Conservation (phyloP, 495 filamentous ascomycete genomes). For the Pseudomonodictys pantanalensis region DNA sequence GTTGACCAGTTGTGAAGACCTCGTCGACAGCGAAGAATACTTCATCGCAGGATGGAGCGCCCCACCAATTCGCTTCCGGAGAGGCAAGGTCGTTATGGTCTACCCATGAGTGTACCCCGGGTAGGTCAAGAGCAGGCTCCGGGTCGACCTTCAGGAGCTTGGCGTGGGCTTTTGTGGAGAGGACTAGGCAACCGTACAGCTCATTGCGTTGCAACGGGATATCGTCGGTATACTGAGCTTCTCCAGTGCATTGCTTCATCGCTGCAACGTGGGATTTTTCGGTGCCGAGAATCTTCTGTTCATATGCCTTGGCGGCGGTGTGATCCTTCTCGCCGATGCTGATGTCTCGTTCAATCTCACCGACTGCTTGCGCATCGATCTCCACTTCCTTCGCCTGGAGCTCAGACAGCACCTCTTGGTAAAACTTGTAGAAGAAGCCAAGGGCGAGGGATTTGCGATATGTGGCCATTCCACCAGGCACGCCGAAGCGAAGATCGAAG, state of each 20-base stretch:
- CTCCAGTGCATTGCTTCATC: constrained; percentile 87
- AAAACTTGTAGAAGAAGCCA: constrained; percentile 86
- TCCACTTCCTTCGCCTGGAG: constrained; percentile 46
- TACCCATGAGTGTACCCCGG: constrained; percentile 74
- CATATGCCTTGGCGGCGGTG: constrained; percentile 58
- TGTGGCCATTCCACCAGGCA: constrained; percentile 93
- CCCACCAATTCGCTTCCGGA: constrained; percentile 81
- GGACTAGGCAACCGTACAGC: constrained; percentile 79
- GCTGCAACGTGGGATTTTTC: constrained; percentile 83
- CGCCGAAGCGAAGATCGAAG: constrained; percentile 79
- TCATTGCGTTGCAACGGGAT: constrained; percentile 86
- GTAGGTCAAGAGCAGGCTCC: constrained; percentile 69
- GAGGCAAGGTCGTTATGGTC: constrained; percentile 74
- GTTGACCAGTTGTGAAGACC: constrained; percentile 83
- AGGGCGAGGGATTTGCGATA: constrained; percentile 89
- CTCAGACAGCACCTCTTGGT: constrained; percentile 64
- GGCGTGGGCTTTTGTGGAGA: constrained; percentile 87
- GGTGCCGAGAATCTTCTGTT: constrained; percentile 76
- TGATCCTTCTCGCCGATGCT: constrained; percentile 64
- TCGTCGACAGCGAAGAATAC: constrained; percentile 83
- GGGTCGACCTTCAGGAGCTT: constrained; percentile 76
- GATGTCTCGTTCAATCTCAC: constrained; percentile 65
- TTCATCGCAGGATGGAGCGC: constrained; percentile 81
- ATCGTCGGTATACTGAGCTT: constrained; percentile 96
- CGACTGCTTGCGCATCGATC: constrained; percentile 58